phyloP scores from a whole-genome alignment of 257 asterid genomes.

The Henckelia pumila region DNA sequence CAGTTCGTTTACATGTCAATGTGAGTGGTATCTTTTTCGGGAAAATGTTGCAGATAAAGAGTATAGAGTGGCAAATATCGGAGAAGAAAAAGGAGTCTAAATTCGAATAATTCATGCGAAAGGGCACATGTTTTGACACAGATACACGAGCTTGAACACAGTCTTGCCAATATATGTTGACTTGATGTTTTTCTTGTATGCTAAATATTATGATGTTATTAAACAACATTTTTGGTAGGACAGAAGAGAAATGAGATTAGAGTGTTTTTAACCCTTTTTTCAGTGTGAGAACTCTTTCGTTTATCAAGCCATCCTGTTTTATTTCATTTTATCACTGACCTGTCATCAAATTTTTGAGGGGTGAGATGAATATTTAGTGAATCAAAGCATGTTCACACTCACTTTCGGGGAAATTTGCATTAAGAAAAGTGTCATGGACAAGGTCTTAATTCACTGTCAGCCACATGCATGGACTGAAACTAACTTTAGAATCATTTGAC shows the following conservation, averaged over 20 bases:
- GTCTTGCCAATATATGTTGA: slow-evolving; percentile 27
- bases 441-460: not conserved
- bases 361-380: not conserved
- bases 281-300: too few species aligned
- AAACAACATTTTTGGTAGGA: too few species aligned
- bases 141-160: slow-evolving; percentile 37
- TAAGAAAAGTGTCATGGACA: not conserved
- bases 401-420: too few species aligned
- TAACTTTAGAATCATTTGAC: too few species aligned
- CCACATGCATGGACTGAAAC: too few species aligned
- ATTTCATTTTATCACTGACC: not conserved
- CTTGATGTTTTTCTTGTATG: not conserved
- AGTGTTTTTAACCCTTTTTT: not conserved
- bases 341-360: not conserved
- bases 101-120: slow-evolving; percentile 27
- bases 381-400: too few species aligned
- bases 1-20: not conserved
- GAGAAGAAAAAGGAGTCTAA: slow-evolving; percentile 28
- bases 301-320: not conserved
- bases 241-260: not conserved
- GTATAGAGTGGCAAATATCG: slow-evolving; percentile 36
- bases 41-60: slow-evolving; percentile 42
- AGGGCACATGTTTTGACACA: slow-evolving; percentile 26
- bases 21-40: too few species aligned
- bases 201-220: not conserved